Base-by-base conservation (phyloP, 1,139 yeast species). In the Yamadazyma aaseri region DNA sequence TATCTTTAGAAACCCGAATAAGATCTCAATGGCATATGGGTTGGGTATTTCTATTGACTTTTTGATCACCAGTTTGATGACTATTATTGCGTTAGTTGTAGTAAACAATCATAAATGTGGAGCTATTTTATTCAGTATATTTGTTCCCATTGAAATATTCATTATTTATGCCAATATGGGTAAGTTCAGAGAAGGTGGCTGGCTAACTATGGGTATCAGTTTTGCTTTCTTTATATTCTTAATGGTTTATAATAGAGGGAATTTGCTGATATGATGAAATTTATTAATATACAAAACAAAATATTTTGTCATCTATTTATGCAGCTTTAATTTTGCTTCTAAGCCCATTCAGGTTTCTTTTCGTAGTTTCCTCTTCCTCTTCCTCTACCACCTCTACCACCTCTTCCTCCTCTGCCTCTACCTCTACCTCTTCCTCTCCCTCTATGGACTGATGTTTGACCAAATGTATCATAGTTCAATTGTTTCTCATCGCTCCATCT, bases 391-490 rank as follows among this genome's bases (percentile, higher is more conserved):
- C 55, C 41, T 31, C 51, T 49, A 4, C 59, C 54, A 31, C 60
- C 44, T n/a, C 61, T 54, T 31, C 60, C 44, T 15, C 61, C 58
- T 37, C 63, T 43, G 8, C 67, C 61, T 38, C 69, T 47, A 2
- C 66, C 62, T 36, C 69, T 49, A 9, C 58, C 52, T 38, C 63
- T 44, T 28, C 65, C 62, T 30, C 63, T 46, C 31, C 50, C 50
- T 17, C 53, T 41, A 10, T 29, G 28, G 27, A 57, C 58, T 9
- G 65, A 56, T 9, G 74, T 55, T 52, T 79, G 79, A 24, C 89
- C 89, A 57, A 81, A 82, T 5, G 89, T 82, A 57, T 80, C 87
- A 55, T 71, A 49, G 50, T 81, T 81, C 50, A 79, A 65, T 32
- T 58, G 58, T 44, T 79, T 76, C 53, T 81, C 89, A 46, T 79